Conservation (phyloP, 192 early-diverging fungal species). For the Allomyces arbusculus region DNA sequence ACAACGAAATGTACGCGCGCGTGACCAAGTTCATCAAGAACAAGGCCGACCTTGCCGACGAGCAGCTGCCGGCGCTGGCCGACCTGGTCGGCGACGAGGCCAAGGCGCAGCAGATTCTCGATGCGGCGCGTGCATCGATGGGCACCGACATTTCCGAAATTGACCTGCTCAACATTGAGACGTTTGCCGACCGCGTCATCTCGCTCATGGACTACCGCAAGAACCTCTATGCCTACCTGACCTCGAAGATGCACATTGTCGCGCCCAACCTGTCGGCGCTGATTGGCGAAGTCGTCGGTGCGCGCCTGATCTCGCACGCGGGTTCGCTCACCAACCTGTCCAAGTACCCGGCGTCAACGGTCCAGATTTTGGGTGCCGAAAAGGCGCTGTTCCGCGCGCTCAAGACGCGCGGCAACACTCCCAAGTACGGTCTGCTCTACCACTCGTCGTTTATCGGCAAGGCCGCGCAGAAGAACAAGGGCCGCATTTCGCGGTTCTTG, state of each 20-base stretch:
- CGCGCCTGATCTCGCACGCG: slow-evolving; percentile 90
- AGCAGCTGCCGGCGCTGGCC: slow-evolving; percentile 51
- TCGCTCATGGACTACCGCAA: slow-evolving; percentile 85
- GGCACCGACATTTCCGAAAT: slow-evolving; percentile 91
- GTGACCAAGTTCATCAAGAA: slow-evolving; percentile 80
- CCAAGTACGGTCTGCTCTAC: slow-evolving; percentile 95
- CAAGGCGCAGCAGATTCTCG: slow-evolving; percentile 70
- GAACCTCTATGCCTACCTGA: slow-evolving; percentile 72
- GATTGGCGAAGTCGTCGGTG: slow-evolving; percentile 88
- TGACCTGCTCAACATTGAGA: slow-evolving; percentile 87
- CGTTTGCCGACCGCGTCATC: slow-evolving; percentile 81
- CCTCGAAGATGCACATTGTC: slow-evolving; percentile 85
- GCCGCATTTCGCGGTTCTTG: slow-evolving; percentile 87
- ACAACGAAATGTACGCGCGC: slow-evolving; percentile 80
- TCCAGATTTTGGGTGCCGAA: slow-evolving; percentile 95
- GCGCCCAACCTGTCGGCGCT: slow-evolving; percentile 91
- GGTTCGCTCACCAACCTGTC: slow-evolving; percentile 90
- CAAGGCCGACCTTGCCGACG: slow-evolving; percentile 68
- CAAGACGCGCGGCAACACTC: slow-evolving; percentile 90
- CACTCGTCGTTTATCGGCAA: slow-evolving; percentile 89
- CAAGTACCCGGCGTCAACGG: slow-evolving; percentile 92
- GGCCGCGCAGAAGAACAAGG: slow-evolving; percentile 94
- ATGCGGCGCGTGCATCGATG: slow-evolving; percentile 90
- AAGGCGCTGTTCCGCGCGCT: slow-evolving; percentile 96
- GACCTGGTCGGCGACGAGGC: slow-evolving; percentile 62